phyloP scores from a whole-genome alignment of 345 rosid species.

The Isatis tinctoria region DNA sequence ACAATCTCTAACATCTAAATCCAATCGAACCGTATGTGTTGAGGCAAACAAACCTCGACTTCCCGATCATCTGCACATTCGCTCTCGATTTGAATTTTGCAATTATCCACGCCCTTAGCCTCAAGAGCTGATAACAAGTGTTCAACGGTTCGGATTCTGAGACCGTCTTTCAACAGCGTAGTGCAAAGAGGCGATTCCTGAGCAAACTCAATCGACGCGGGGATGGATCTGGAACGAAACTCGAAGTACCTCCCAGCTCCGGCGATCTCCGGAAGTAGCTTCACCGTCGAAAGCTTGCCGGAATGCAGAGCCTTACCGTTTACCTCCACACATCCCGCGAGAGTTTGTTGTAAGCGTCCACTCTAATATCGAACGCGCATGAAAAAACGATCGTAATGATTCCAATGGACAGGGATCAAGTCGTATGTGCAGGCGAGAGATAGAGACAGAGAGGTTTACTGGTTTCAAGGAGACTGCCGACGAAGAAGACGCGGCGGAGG shows the following conservation, averaged over 20 bases:
- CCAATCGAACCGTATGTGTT: neutral
- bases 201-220: slow-evolving; percentile 59
- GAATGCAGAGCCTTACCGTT: slow-evolving; percentile 63
- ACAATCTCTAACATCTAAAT: neutral
- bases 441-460: neutral
- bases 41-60: slow-evolving; percentile 45
- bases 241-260: slow-evolving; percentile 70
- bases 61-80: slow-evolving; percentile 33
- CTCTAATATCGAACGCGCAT: slow-evolving; percentile 35
- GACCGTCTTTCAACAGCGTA: slow-evolving; percentile 52
- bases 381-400: neutral
- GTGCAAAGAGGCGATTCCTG: slow-evolving; percentile 70
- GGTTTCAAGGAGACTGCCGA: slow-evolving; percentile 16
- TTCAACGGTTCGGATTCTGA: slow-evolving; percentile 65
- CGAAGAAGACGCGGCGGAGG: neutral
- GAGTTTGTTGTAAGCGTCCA: slow-evolving; percentile 70
- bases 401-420: neutral
- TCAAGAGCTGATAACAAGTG: slow-evolving; percentile 91
- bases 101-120: slow-evolving; percentile 71
- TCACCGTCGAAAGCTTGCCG: slow-evolving; percentile 60
- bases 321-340: slow-evolving; percentile 50
- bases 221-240: slow-evolving; percentile 43
- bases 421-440: neutral
- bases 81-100: slow-evolving; percentile 53
- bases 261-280: slow-evolving; percentile 57